phyloP scores from a whole-genome alignment of 108 stramenopile genomes.

The Fistulifera solaris region DNA sequence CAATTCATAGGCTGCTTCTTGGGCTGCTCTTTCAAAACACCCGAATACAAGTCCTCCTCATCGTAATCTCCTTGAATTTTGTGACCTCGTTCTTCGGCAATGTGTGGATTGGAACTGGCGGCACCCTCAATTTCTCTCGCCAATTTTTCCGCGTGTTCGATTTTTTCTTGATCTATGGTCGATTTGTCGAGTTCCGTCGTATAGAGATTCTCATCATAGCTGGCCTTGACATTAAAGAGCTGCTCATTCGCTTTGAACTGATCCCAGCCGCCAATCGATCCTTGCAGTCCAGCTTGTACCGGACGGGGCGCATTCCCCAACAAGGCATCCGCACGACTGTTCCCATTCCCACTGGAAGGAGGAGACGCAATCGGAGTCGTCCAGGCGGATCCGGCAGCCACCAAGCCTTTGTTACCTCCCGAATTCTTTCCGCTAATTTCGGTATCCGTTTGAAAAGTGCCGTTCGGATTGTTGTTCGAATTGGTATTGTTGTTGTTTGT shows the following conservation, averaged over 20 bases:
- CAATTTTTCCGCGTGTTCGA: conserved; percentile 71
- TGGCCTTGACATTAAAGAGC: conserved; percentile 79
- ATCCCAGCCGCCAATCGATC: conserved; percentile 76
- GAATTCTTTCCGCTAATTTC: conserved; percentile 48
- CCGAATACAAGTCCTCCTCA: conserved; percentile 82
- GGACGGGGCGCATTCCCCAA: conserved; percentile 7
- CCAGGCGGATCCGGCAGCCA: conserved; percentile 76
- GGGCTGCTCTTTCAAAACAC: conserved; percentile 60
- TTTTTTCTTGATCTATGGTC: conserved; percentile 45
- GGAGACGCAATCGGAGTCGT: conserved; percentile 23
- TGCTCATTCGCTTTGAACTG: conserved; percentile 86
- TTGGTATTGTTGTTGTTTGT: conserved; percentile 12
- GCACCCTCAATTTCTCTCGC: conserved; percentile 85
- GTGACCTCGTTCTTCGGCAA: conserved; percentile 90
- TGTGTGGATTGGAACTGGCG: conserved; percentile 73
- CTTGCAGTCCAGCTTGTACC: conserved; percentile 15
- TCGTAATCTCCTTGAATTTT: conserved; percentile 65
- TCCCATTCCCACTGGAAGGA: conserved; percentile 4
- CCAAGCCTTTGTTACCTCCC: conserved; percentile 28
- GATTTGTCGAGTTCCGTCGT: conserved; percentile 82
- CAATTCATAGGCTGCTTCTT: conserved; percentile 27
- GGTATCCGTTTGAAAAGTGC: conserved; percentile 47
- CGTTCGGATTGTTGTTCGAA: background rate
- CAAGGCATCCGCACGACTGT: conserved; percentile 13
- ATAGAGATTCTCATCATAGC: conserved; percentile 94